Evolutionary conservation across 495 filamentous ascomycete genomes (phyloP).

Genomic region (Penicillium waksmanii): DNA sequence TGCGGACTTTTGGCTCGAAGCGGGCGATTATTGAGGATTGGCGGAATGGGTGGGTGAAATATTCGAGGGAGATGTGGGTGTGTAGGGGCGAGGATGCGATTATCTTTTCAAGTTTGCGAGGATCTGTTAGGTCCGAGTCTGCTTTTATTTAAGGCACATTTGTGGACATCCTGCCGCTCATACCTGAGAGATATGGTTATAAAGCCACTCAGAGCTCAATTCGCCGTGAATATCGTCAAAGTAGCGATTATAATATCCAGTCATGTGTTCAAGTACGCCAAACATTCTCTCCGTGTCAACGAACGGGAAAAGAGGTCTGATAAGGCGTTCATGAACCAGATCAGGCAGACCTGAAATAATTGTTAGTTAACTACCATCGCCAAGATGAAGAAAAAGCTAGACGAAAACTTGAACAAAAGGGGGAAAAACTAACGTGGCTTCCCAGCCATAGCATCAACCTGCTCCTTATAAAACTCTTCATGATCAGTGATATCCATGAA

Average conservation of each 20-base stretch:
- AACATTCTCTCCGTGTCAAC: constrained; percentile 9
- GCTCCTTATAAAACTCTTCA: constrained; percentile 16
- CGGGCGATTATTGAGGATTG: constrained; percentile 21
- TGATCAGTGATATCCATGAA: constrained; percentile 21
- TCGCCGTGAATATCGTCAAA: constrained; percentile 16
- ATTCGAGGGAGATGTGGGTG: constrained; percentile 21
- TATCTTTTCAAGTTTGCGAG: constrained; percentile 7
- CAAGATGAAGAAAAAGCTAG: no score
- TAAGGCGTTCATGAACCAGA: constrained; percentile 12
- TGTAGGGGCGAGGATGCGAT: constrained; percentile 13
- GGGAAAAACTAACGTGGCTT: constrained; percentile 8
- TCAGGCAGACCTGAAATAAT: constrained; percentile 15
- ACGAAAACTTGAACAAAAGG: no score
- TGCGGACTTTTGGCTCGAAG: constrained; percentile 21
- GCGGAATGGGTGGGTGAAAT: constrained; percentile 19
- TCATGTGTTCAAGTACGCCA: constrained; percentile 17
- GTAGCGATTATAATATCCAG: constrained; percentile 20
- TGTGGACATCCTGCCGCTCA: no score
- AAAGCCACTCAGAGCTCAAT: constrained; percentile 17
- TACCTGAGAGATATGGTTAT: constrained; percentile 20
- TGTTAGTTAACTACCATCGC: not conserved
- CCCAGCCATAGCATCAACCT: constrained; percentile 5
- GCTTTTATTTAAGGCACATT: no score
- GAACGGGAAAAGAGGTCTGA: constrained; percentile 15
- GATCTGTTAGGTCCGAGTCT: no score